These are phyloP conservation scores for Rhododendron simsii DNA, from an alignment of 148 eudicot species.

Conservation along the genomic window DNA sequence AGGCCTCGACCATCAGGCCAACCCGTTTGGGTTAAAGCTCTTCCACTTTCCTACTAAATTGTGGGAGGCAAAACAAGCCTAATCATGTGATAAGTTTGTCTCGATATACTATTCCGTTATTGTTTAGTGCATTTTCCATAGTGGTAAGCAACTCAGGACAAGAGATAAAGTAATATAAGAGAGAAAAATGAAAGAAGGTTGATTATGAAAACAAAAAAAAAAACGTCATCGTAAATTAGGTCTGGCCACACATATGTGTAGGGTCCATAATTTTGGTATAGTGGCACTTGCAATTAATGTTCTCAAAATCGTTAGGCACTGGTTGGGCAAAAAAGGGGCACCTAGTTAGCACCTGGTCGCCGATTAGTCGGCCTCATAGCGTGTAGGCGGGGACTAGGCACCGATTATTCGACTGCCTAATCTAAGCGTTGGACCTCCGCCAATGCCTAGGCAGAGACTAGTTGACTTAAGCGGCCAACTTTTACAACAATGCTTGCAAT, in stretches of 20 bases:
- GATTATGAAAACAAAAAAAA: neutral
- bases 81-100: neutral
- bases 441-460: no score
- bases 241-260: neutral
- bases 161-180: neutral
- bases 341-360: no score
- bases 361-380: no score
- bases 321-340: no score
- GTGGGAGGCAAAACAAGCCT: neutral
- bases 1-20: no score
- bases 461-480: no score
- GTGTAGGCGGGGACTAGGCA: no score
- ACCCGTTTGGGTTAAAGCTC: neutral
- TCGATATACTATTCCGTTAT: neutral
- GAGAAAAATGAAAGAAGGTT: neutral
- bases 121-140: neutral
- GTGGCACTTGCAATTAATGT: neutral
- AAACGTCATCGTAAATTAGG: neutral
- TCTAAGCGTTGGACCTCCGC: no score
- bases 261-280: neutral
- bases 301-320: no score
- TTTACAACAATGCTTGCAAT: neutral
- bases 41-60: neutral
- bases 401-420: no score
- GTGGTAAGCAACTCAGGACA: neutral